Conservation (phyloP, 345 rosid genomes). For the Moricandia arvensis region DNA sequence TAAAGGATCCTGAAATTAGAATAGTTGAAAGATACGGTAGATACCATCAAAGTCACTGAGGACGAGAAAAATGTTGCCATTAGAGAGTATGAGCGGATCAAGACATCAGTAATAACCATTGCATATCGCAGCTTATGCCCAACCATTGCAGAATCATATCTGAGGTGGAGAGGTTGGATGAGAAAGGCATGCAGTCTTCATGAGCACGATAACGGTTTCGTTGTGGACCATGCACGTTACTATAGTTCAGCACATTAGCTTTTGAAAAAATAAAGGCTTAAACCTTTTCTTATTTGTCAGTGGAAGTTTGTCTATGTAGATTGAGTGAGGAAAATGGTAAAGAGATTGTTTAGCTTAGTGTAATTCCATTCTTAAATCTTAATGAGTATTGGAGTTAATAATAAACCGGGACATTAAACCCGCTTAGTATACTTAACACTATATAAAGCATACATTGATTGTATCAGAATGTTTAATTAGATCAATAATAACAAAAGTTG, state of each 20-base stretch:
- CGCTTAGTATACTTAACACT: too few species aligned
- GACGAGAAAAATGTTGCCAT: constrained; percentile 86
- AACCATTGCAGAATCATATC: constrained; percentile 56
- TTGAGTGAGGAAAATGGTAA: not conserved
- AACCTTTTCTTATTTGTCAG: not conserved
- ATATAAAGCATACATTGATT: too few species aligned
- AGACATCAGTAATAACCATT: constrained; percentile 43
- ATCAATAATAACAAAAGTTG: too few species aligned
- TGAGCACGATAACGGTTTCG: constrained; percentile 91
- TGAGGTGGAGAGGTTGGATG: constrained; percentile 82
- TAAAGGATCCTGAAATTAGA: constrained; percentile 80
- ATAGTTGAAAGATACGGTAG: constrained; percentile 84
- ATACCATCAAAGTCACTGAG: constrained; percentile 68
- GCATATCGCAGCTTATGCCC: constrained; percentile 5
- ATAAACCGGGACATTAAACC: too few species aligned
- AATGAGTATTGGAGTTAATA: too few species aligned
- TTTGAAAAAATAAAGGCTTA: not conserved
- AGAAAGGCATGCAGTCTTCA: constrained; percentile 71
- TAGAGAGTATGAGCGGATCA: constrained; percentile 81
- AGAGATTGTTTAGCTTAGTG: not conserved
- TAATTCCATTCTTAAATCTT: too few species aligned
- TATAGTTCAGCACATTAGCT: not conserved
- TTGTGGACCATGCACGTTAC: constrained; percentile 67
- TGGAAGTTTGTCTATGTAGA: not conserved
- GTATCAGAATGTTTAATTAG: too few species aligned